Evolutionary conservation across 2,329 filamentous ascomycete species (phyloP).

Genomic region (Dothistroma pini): DNA sequence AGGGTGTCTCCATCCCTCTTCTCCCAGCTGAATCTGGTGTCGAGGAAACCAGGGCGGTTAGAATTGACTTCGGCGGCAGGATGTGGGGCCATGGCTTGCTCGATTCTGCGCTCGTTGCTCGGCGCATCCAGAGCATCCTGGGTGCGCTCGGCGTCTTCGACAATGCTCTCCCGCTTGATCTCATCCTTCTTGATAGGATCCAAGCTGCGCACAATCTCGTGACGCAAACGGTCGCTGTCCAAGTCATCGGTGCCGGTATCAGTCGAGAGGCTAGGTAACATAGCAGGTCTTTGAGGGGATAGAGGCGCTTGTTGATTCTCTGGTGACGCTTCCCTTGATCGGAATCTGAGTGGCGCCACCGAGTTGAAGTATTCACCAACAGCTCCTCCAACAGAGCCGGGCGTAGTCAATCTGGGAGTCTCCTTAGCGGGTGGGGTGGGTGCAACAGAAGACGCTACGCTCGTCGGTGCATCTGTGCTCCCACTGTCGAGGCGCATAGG

Average conservation of each 20-base stretch:
- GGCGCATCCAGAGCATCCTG: slow-evolving; percentile 32
- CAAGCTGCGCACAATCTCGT: slow-evolving; percentile 71
- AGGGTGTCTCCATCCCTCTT: slow-evolving; percentile 14
- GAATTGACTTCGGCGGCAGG: slow-evolving; percentile 20
- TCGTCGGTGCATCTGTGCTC: slow-evolving; percentile 20
- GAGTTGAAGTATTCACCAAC: slow-evolving; percentile 20
- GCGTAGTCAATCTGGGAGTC: slow-evolving; percentile 34
- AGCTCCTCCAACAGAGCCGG: slow-evolving; percentile 4
- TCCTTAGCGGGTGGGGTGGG: slow-evolving; percentile 50
- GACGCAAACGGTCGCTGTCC: slow-evolving; percentile 67
- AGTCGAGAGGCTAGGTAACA: slow-evolving; percentile 11
- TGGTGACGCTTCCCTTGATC: slow-evolving; percentile 28
- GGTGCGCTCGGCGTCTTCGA: slow-evolving; percentile 23
- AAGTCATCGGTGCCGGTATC: slow-evolving; percentile 49
- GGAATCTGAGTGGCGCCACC: slow-evolving; percentile 20
- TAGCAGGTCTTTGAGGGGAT: slow-evolving; percentile 3
- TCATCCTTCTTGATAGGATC: slow-evolving; percentile 43
- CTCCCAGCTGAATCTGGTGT: slow-evolving; percentile 40
- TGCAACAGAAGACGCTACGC: slow-evolving; percentile 26
- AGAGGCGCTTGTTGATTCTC: slow-evolving; percentile 12
- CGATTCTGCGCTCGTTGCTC: slow-evolving; percentile 22
- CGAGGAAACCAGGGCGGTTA: slow-evolving; percentile 23
- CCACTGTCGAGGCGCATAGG: slow-evolving; percentile 21
- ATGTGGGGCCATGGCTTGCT: slow-evolving; percentile 27
- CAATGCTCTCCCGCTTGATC: slow-evolving; percentile 9